Evolutionary conservation across 805 yeast genomes (phyloP), one percentile per base, ranked within the genome.

Genomic region (Teunomyces cretensis): DNA sequence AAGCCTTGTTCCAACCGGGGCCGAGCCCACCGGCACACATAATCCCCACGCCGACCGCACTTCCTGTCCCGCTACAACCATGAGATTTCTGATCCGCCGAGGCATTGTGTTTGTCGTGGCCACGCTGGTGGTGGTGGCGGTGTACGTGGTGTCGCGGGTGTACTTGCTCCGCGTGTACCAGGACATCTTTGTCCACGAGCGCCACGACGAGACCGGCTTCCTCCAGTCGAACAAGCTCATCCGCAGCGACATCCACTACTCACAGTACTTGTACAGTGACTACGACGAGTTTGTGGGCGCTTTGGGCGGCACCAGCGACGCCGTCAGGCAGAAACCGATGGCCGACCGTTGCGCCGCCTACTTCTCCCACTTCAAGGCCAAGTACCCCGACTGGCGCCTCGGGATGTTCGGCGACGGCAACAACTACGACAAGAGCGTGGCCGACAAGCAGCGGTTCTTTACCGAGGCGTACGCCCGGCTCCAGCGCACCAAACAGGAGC

Each of bases 351-450:
- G 72, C 45, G 35, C 42, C 7, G 46, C 38, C 2, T 62, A 65
- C 46, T 66, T 65, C 46, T 40, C 52, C 5, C 51, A 58, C 15
- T 57, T 58, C 41, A 30, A 45, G 13, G 37, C 39, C 4, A 35
- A 30, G 13, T 19, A 57, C 38, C 65, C 66, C 1, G 57, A 57
- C 0, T 67, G 65, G 63, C 15, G 15, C 7, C 54, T 64, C 45
- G 33, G 41, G 11, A n/a, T 9, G 27, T 46, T 19, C 35, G 13
- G 14, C 8, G 52, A 43, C 3, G 32, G 14, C 12, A 39, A 35
- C 1, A 16, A 16, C 2, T 61, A 42, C 45, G 67, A 59, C 17
- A 63, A 63, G 42, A 39, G 48, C 26, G 44, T 59, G 7, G 55
- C 48, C 3, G 38, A 59, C 19, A 62, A 63, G 46, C 40, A 41